Evolutionary conservation across 2,329 filamentous ascomycete species (phyloP).

Genomic region (Beauveria pseudobassiana): DNA sequence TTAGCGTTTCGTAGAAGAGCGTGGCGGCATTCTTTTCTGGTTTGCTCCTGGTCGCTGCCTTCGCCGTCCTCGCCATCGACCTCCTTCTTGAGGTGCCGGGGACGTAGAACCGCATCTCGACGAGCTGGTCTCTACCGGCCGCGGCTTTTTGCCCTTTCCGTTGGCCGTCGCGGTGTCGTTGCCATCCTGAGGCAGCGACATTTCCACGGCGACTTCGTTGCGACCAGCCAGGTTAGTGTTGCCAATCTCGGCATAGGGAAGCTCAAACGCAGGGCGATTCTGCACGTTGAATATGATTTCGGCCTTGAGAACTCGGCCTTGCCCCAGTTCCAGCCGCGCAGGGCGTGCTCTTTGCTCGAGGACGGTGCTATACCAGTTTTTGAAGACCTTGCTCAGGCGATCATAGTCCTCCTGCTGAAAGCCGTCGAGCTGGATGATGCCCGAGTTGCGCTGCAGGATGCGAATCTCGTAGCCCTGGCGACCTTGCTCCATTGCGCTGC

Average conservation of each 20-base stretch:
- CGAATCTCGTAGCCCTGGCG: slow-evolving; percentile 87
- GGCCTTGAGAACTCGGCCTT: slow-evolving; percentile 93
- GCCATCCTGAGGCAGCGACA: slow-evolving; percentile 66
- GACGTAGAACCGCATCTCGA: slow-evolving; percentile 99
- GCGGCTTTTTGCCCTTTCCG: slow-evolving; percentile 76
- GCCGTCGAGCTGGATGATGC: slow-evolving; percentile 87
- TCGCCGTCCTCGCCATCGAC: slow-evolving; percentile 51
- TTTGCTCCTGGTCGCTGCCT: slow-evolving; percentile 51
- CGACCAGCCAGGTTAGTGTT: slow-evolving; percentile 97
- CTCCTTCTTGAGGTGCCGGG: slow-evolving; percentile 77
- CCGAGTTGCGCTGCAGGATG: slow-evolving; percentile 75
- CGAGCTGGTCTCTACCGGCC: slow-evolving; percentile 83
- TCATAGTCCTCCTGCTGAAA: slow-evolving; percentile 95
- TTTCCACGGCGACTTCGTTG: slow-evolving; percentile 95
- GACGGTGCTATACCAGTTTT: slow-evolving; percentile 94
- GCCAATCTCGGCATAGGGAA: slow-evolving; percentile 93
- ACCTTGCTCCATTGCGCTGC: slow-evolving; percentile 87
- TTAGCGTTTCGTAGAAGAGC: slow-evolving; percentile 95
- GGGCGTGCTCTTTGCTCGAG: slow-evolving; percentile 89
- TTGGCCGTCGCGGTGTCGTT: slow-evolving; percentile 67
- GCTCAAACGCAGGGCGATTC: slow-evolving; percentile 91
- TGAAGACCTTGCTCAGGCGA: slow-evolving; percentile 85
- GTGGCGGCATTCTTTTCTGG: slow-evolving; percentile 94
- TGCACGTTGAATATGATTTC: slow-evolving; percentile 96
- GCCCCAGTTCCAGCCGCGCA: slow-evolving; percentile 98